Base-by-base conservation (phyloP, 2,329 filamentous ascomycete genomes). In the Phialophora tarda region DNA sequence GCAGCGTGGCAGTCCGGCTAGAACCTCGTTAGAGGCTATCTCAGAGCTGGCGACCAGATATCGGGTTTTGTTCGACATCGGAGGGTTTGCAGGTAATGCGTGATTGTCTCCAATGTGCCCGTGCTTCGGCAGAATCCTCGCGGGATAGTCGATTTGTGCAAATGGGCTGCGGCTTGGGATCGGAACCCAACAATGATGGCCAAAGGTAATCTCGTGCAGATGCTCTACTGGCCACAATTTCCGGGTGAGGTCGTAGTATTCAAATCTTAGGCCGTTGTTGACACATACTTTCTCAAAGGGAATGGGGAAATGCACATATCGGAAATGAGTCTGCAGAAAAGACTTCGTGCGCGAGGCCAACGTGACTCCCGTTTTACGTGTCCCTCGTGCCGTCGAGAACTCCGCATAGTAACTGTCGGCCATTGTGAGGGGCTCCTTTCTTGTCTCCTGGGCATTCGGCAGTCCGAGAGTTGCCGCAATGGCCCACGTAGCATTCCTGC, bases 401-500 rank as follows among this genome's bases (percentile, higher is more conserved):
- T 74, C 73, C 0, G 71, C 68, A 62, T 67, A 64, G 56, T 81
- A 82, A 0, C 76, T 59, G 2, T 71, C 70, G 4, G 82, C 68
- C 1, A 75, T 60, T 10, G 74, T 60, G 30, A 72, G 64, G 7
- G 76, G 75, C 50, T 73, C 58, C 1, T 24, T 59, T 8, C 2
- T 38, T n/a, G 3, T 48, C 2, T 41, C 48, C 26, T 59, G 14
- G 2, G 54, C 62, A 65, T 41, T 69, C 47, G 74, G 75, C 34
- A 75, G 68, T 1, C 72, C 80, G 11, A 85, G 68, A 2, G 62
- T 70, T 2, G 74, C 72, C 0, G 85, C 24, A 2, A 87, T 78
- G 3, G 69, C 72, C 83, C 83, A 87, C 0, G 83, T 86, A 3
- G 78, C 76, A 62, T 86, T 80, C 12, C 86, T 79, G 72, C 87